phyloP scores from a whole-genome alignment of 2,329 filamentous ascomycete species.

The Aspergillus thermomutatus region DNA sequence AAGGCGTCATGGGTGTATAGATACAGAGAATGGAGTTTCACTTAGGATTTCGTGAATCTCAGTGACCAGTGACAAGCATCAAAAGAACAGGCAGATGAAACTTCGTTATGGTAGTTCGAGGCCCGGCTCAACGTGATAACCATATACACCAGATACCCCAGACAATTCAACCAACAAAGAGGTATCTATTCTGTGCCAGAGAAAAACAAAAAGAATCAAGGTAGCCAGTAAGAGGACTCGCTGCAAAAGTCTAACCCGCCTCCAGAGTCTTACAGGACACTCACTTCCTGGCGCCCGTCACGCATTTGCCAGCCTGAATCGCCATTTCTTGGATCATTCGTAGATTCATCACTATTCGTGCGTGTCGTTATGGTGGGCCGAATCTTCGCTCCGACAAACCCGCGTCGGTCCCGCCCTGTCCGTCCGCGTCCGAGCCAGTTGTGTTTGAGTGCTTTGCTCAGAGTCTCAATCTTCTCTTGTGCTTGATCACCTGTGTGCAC shows the following conservation, averaged over 20 bases:
- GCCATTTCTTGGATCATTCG: conserved; percentile 13
- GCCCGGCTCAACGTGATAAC: neutral
- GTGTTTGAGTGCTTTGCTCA: conserved; percentile 85
- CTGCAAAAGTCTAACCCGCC: conserved; percentile 6
- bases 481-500: conserved; percentile 69
- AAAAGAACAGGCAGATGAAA: neutral
- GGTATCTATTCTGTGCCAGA: conserved; percentile 18
- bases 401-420: conserved; percentile 82
- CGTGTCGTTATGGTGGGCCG: conserved; percentile 30
- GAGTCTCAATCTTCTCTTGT: conserved; percentile 74
- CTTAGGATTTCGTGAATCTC: neutral
- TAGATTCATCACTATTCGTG: conserved; percentile 24
- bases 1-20: neutral
- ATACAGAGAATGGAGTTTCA: neutral
- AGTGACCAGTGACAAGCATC: neutral
- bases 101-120: neutral
- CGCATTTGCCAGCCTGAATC: conserved; percentile 18
- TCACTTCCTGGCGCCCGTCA: conserved; percentile 27
- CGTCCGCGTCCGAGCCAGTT: conserved; percentile 93
- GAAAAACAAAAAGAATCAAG: conserved; percentile 4
- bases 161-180: conserved; percentile 1
- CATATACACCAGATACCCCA: neutral
- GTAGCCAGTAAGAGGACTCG: conserved; percentile 1
- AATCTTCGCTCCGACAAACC: conserved; percentile 72
- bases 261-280: conserved; percentile 22